Percentiles rank a stretch among this genome's conserved stretches.
These are phyloP conservation scores for Passiflora organensis DNA, from an alignment of 345 rosid species.

Conservation along the genomic window DNA sequence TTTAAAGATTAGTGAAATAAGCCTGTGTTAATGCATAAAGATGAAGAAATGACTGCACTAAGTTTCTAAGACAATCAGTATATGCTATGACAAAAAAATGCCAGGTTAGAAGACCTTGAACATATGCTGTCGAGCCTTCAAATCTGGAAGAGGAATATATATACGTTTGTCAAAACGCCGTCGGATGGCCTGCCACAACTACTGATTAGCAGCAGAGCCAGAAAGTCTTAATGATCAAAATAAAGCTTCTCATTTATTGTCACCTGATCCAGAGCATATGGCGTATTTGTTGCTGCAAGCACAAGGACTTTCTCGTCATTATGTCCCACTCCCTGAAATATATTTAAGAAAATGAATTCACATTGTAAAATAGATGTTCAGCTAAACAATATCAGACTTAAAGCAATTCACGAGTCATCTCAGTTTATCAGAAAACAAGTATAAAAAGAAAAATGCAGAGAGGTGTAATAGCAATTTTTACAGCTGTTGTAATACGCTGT, in stretches of 20 bases:
- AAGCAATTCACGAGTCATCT: too few relatives aligned
- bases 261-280: slow-evolving; percentile 86
- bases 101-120: neutral
- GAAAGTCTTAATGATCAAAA: neutral
- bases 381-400: too few relatives aligned
- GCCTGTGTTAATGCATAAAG: neutral
- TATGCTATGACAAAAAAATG: too few relatives aligned
- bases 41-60: too few relatives aligned
- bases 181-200: slow-evolving; percentile 65
- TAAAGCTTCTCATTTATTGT: neutral
- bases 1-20: too few relatives aligned
- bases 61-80: too few relatives aligned
- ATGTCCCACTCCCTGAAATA: slow-evolving; percentile 69
- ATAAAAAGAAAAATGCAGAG: too few relatives aligned
- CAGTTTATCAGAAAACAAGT: too few relatives aligned
- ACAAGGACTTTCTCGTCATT: slow-evolving; percentile 83
- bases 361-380: too few relatives aligned
- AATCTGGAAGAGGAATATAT: slow-evolving; percentile 42
- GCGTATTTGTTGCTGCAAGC: slow-evolving; percentile 90
- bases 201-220: slow-evolving; percentile 18
- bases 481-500: too few relatives aligned
- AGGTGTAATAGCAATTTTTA: too few relatives aligned
- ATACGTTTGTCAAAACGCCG: slow-evolving; percentile 95
- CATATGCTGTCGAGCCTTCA: neutral
- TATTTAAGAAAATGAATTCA: neutral